phyloP scores from a whole-genome alignment of 2,329 filamentous ascomycete genomes.

The Pseudopyricularia javanii region DNA sequence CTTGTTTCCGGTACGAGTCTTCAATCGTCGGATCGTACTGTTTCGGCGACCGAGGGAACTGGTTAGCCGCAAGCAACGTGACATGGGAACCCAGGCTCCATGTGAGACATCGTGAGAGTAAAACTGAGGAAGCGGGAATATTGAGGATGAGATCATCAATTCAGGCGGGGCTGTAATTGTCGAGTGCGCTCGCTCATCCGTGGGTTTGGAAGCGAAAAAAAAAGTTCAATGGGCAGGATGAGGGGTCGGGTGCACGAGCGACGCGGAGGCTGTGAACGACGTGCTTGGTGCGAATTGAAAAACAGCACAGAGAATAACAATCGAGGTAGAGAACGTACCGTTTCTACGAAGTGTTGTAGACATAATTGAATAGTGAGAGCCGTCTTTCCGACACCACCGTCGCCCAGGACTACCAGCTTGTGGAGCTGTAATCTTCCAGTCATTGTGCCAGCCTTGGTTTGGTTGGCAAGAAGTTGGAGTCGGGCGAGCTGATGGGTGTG shows the following conservation, averaged over 20 bases:
- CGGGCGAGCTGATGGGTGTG: neutral
- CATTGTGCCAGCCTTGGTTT: constrained; percentile 38
- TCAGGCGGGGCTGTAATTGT: too few species aligned
- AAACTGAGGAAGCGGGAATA: too few species aligned
- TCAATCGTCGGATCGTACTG: constrained; percentile 82
- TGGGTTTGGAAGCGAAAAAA: too few species aligned
- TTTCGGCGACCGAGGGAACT: neutral
- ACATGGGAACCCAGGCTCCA: neutral
- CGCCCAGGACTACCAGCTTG: constrained; percentile 89
- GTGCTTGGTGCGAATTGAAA: too few species aligned
- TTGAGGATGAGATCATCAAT: too few species aligned
- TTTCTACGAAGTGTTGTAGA: constrained; percentile 96
- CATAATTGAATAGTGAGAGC: constrained; percentile 94
- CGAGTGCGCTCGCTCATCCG: too few species aligned
- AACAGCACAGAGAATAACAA: neutral
- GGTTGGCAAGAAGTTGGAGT: neutral
- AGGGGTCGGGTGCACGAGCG: too few species aligned
- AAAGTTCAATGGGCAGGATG: neutral
- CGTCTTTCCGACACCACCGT: constrained; percentile 90
- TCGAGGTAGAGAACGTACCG: constrained; percentile 29
- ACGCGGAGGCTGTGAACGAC: too few species aligned
- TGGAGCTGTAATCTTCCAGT: constrained; percentile 91
- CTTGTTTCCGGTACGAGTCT: constrained; percentile 78
- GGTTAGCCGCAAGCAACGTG: neutral
- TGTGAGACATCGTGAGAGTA: neutral